Conservation (phyloP, 768 basidiomycete species). For the Termitomyces sp. region DNA sequence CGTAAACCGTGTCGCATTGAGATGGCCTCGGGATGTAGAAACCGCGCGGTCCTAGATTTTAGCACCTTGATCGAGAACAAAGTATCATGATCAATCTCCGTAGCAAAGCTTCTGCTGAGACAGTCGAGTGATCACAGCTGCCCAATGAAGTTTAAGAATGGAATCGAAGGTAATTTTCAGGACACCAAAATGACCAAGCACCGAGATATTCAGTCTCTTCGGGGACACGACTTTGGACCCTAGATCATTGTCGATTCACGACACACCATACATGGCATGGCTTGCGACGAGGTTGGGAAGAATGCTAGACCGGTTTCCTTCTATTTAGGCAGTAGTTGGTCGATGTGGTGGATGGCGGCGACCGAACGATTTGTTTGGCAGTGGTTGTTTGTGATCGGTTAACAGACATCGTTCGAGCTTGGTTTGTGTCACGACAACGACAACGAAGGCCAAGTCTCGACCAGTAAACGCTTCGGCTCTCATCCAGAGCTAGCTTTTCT, state of each 20-base stretch:
- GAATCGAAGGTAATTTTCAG: background rate
- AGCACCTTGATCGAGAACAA: background rate
- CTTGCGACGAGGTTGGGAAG: background rate
- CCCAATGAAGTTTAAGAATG: background rate
- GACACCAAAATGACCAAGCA: background rate
- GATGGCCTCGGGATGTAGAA: background rate
- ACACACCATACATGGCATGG: background rate
- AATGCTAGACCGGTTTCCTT: background rate
- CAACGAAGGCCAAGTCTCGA: conserved; percentile 23
- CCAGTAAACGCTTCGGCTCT: conserved; percentile 18
- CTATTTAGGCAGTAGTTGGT: background rate
- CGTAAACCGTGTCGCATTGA: background rate
- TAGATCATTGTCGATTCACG: background rate
- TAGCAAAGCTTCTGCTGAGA: background rate
- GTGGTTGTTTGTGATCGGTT: conserved; percentile 12
- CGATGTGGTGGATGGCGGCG: background rate
- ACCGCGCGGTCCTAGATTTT: background rate
- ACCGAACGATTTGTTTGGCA: conserved; percentile 7
- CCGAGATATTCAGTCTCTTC: too few relatives aligned
- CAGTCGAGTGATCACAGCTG: too few relatives aligned
- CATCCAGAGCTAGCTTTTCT: conserved; percentile 26
- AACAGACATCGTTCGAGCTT: conserved; percentile 16
- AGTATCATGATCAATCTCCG: background rate
- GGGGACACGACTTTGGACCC: background rate
- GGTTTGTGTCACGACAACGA: conserved; percentile 24